Base-by-base conservation (phyloP, 106 monocot genomes). In the Narthecium ossifragum region DNA sequence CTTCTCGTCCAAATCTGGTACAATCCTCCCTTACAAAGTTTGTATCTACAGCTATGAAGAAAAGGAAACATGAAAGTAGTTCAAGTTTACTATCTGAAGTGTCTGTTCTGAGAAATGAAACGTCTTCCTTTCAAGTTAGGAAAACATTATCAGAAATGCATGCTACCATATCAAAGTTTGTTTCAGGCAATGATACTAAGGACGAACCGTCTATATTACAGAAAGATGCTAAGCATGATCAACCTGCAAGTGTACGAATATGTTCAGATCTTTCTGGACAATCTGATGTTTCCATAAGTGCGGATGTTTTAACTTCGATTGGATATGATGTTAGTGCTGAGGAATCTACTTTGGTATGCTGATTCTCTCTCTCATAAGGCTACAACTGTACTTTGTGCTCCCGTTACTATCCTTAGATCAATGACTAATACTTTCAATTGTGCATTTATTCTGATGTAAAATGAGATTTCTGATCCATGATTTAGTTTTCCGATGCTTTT, bases 21-120 rank as follows among this genome's bases (percentile, higher is more conserved):
- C 98, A 91, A 30, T 85, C 91, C 53, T 80, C 79, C 71, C 70
- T 99, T 40, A 56, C 60, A 29, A 88, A 76, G n/a, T 91, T 84
- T 72, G 43, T 82, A 30, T 51, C 71, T 56, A 53, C 81, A 30
- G 54, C 71, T 56, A 53, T 64, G 34, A 79, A 72, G 47, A 99
- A 87, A 64, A 81, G 87, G 70, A 91, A 88, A 45, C 63, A 77
- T 68, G 91, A 88, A 52, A 63, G 64, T 67, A 55, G 55, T 55
- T 88, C 70, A 25, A 59, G 38, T 67, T 38, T 76, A 20, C 64
- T 91, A 43, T 84, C 91, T 62, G 98, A 99, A 72, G 45, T 85
- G 61, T 84, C 98, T 52, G n/a, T 99, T 23, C 59, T 99, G 43
- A 80, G 98, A 58, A 81, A 76, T 70, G 66, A 46, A 48, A 55